Evolutionary conservation across 163 green algal genomes (phyloP), one percentile per base, ranked within the genome.

Genomic region (Prototheca wickerhamii): DNA sequence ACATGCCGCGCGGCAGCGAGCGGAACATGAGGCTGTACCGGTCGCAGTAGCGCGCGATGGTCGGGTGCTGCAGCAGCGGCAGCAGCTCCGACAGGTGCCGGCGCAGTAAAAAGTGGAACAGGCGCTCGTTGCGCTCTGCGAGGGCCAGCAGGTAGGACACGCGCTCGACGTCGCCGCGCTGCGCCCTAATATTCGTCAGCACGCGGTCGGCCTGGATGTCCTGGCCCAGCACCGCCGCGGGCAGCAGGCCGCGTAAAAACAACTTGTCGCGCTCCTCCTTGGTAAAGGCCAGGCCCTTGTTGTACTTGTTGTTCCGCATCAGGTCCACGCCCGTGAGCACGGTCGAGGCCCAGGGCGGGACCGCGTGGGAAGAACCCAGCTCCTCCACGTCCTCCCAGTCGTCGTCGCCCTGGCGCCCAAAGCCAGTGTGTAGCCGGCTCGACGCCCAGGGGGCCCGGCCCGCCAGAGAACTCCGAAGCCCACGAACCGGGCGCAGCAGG

Each of bases 261-360:
- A 94, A 76, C 23, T 79, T 58, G 67, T 95, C 86, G 10, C 91
- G 76, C 72, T 97, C 91, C 12, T 74, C 67, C 50, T 92, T 75
- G 40, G 65, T 86, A 78, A 97, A 97, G 0, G 87, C 87, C 68
- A 95, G 72, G 23, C 88, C 85, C 72, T 98, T 96, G 76, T 97
- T 97, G 79, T 95, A 96, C 71, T 87, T 87, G 18, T 79, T 72
- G 64, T 92, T 83, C 2, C 90, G 78, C 74, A 94, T 88, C 1
- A 96, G 78, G 55, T 93, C 84, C 30, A 87, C 82, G 1, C 89
- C 89, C 46, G 72, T 85, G 43, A 93, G 84, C 3, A 95, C 87
- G 42, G 81, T 84, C 4, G 84, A 70, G 6, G 90, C 79, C 86
- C 85, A 90, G 10, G 84, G 84, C 6, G 82, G 87, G 17, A 61